phyloP scores from a whole-genome alignment of 2,329 filamentous ascomycete genomes.

The Penicillium polonicum region DNA sequence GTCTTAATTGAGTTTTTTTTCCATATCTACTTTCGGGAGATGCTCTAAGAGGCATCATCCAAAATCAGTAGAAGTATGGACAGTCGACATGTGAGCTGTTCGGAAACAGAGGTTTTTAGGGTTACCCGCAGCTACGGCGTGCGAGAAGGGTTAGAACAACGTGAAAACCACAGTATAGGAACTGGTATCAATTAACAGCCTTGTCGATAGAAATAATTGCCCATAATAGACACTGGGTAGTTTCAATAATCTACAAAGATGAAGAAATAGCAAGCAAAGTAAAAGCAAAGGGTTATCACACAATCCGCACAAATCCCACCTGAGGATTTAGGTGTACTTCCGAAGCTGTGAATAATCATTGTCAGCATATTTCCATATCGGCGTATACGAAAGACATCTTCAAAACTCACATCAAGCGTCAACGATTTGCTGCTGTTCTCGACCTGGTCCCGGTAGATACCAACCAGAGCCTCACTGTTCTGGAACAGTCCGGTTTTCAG shows the following conservation, averaged over 20 bases:
- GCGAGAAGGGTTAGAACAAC: not conserved
- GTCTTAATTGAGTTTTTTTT: not conserved
- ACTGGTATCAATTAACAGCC: conserved; percentile 21
- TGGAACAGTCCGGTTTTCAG: conserved; percentile 95
- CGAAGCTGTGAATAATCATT: conserved; percentile 29
- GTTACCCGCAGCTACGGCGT: not conserved
- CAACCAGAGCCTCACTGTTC: conserved; percentile 91
- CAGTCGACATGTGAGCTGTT: no score
- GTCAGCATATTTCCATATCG: conserved; percentile 8
- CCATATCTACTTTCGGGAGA: not conserved
- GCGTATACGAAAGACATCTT: not conserved
- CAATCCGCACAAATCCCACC: conserved; percentile 10
- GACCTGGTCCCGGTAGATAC: conserved; percentile 91
- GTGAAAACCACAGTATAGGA: not conserved
- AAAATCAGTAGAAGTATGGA: not conserved
- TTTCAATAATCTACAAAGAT: conserved; percentile 25
- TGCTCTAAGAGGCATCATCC: not conserved
- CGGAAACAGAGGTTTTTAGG: not conserved
- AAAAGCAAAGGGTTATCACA: conserved; percentile 15
- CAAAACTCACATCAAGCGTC: conserved; percentile 83
- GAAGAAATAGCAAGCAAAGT: conserved; percentile 9
- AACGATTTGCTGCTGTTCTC: conserved; percentile 89
- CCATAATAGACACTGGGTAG: not conserved
- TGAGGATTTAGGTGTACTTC: conserved; percentile 33
- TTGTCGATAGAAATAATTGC: conserved; percentile 4